Evolutionary conservation across 805 yeast genomes (phyloP).

Genomic region (Candida chilensis): DNA sequence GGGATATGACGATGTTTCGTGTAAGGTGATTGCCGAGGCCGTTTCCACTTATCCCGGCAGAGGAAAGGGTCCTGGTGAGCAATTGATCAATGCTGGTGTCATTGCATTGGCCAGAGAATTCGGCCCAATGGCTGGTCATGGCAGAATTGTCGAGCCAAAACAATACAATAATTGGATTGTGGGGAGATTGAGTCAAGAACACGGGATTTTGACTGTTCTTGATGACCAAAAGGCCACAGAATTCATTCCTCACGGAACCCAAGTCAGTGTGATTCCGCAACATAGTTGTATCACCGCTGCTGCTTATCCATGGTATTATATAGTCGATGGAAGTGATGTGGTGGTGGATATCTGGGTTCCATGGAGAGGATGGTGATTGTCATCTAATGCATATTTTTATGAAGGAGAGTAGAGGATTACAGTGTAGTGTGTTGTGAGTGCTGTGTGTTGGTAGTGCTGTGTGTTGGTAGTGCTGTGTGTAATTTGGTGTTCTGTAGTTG

Average conservation of each 20-base stretch:
- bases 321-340: conserved; percentile 36
- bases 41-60: conserved; percentile 50
- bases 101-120: conserved; percentile 59
- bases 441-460: no score
- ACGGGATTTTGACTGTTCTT: conserved; percentile 57
- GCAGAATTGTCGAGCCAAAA: conserved; percentile 29
- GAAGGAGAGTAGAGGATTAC: no score
- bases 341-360: conserved; percentile 63
- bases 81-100: conserved; percentile 65
- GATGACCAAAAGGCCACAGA: conserved; percentile 13
- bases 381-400: no score
- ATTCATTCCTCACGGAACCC: conserved; percentile 45
- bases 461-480: no score
- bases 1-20: conserved; percentile 32
- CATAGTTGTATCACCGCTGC: conserved; percentile 70
- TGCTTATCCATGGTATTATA: conserved; percentile 46
- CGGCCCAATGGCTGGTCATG: conserved; percentile 52
- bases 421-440: no score
- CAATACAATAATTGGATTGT: conserved; percentile 51
- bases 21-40: conserved; percentile 48
- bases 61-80: conserved; percentile 49
- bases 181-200: conserved; percentile 70
- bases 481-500: no score
- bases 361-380: conserved; percentile 41
- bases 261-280: conserved; percentile 52